A percentile compares a stretch with the other conserved stretches of the same genome.
Evolutionary conservation across 495 filamentous ascomycete genomes (phyloP).

Genomic region (Aspergillus nanangensis): DNA sequence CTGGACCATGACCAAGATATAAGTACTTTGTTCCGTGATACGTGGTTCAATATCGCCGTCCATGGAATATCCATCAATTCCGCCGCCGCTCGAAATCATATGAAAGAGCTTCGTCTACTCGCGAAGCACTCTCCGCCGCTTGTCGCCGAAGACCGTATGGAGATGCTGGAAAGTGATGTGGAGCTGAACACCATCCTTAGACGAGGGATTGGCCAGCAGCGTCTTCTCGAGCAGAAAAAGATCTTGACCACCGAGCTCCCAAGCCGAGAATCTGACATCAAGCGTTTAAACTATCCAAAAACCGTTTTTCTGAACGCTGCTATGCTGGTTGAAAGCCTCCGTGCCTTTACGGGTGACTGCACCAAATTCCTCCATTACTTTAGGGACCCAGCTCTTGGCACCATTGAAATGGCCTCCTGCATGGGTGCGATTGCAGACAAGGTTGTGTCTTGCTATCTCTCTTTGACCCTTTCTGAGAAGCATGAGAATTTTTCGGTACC

Average conservation of each 20-base stretch:
- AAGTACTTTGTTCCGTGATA: conserved; percentile 72
- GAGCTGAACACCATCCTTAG: conserved; percentile 90
- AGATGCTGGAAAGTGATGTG: conserved; percentile 89
- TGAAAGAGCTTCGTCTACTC: conserved; percentile 71
- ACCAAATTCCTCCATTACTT: conserved; percentile 87
- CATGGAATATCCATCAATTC: conserved; percentile 82
- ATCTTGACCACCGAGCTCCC: conserved; percentile 68
- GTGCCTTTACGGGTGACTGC: conserved; percentile 79
- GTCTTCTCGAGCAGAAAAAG: conserved; percentile 74
- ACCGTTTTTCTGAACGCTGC: conserved; percentile 88
- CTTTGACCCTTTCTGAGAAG: conserved; percentile 64
- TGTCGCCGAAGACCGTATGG: conserved; percentile 76
- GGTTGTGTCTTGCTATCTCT: conserved; percentile 70
- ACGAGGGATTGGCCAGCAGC: conserved; percentile 71
- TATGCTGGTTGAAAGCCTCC: conserved; percentile 76
- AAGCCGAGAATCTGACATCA: conserved; percentile 69
- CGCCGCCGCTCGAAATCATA: conserved; percentile 58
- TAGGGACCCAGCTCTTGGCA: conserved; percentile 79
- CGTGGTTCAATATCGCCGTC: conserved; percentile 95
- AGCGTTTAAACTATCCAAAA: conserved; percentile 74
- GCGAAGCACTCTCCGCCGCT: conserved; percentile 82
- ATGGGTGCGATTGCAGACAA: conserved; percentile 79
- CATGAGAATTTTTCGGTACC: conserved; percentile 72
- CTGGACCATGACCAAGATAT: conserved; percentile 57
- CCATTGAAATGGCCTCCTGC: conserved; percentile 71